These are phyloP conservation scores for Triangularia verruculosa DNA, from an alignment of 2,329 filamentous ascomycete genomes.

Conservation along the genomic window DNA sequence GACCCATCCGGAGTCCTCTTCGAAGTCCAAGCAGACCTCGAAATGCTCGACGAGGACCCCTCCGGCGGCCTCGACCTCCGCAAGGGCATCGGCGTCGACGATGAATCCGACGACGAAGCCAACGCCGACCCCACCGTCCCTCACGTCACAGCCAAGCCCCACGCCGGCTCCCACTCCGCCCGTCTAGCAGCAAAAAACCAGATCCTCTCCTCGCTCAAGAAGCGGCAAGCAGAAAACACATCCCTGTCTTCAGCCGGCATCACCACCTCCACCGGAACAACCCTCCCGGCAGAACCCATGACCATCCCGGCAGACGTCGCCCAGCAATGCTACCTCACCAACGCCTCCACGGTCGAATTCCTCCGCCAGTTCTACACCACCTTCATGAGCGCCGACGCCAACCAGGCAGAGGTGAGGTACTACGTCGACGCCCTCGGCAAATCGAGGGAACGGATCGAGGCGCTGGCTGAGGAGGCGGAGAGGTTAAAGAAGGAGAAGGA, in stretches of 20 bases:
- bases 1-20: slow-evolving; percentile 66
- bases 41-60: slow-evolving; percentile 46
- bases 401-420: slow-evolving; percentile 69
- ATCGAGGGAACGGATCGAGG: slow-evolving; percentile 74
- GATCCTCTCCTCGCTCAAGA: slow-evolving; percentile 46
- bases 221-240: neutral
- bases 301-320: slow-evolving; percentile 54
- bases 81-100: slow-evolving; percentile 63
- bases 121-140: slow-evolving; percentile 35
- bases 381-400: slow-evolving; percentile 79
- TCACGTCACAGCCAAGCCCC: slow-evolving; percentile 36
- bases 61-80: slow-evolving; percentile 58
- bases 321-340: slow-evolving; percentile 58
- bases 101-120: slow-evolving; percentile 67
- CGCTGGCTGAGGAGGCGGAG: slow-evolving; percentile 78
- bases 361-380: slow-evolving; percentile 96
- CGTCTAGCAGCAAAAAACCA: slow-evolving; percentile 63
- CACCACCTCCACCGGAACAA: neutral
- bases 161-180: slow-evolving; percentile 68
- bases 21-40: slow-evolving; percentile 61
- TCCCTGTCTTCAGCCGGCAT: neutral
- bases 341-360: slow-evolving; percentile 92
- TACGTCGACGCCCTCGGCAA: slow-evolving; percentile 78
- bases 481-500: slow-evolving; percentile 65
- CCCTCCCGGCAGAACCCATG: slow-evolving; percentile 42